phyloP scores from a whole-genome alignment of 257 asterid species.

The Ligustrum vulgare region DNA sequence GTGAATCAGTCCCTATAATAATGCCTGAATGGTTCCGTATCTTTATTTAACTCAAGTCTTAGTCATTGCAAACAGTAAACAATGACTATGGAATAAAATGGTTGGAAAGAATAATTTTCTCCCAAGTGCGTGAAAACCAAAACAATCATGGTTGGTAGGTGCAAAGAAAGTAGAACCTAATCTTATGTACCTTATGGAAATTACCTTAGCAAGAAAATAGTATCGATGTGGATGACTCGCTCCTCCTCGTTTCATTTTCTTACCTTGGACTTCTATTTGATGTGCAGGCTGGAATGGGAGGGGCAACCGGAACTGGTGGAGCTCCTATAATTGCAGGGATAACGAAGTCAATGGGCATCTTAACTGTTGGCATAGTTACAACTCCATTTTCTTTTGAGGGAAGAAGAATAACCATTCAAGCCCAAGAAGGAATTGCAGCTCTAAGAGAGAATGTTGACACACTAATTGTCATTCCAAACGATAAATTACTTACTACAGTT shows the following conservation, averaged over 20 bases:
- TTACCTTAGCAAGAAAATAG: constrained; percentile 10
- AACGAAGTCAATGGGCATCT: constrained; percentile 88
- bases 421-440: constrained; percentile 97
- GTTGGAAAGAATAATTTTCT: constrained; percentile 9
- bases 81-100: not conserved
- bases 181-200: constrained; percentile 8
- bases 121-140: not conserved
- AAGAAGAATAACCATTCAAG: constrained; percentile 90
- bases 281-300: constrained; percentile 98
- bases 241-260: constrained; percentile 11
- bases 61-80: not conserved
- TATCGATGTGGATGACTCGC: not conserved
- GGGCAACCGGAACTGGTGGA: constrained; percentile 97
- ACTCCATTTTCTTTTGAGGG: constrained; percentile 98
- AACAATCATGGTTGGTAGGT: not conserved
- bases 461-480: constrained; percentile 91
- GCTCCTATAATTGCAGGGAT: constrained; percentile 93
- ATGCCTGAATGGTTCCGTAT: not conserved
- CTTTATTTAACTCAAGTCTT: not conserved
- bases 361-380: constrained; percentile 94
- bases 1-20: not conserved
- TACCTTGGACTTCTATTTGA: not conserved
- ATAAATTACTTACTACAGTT: constrained; percentile 80
- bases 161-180: constrained; percentile 2
- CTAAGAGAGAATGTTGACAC: constrained; percentile 94